These are phyloP conservation scores for Termitomyces sp. DNA, from an alignment of 768 basidiomycete genomes.

Conservation along the genomic window DNA sequence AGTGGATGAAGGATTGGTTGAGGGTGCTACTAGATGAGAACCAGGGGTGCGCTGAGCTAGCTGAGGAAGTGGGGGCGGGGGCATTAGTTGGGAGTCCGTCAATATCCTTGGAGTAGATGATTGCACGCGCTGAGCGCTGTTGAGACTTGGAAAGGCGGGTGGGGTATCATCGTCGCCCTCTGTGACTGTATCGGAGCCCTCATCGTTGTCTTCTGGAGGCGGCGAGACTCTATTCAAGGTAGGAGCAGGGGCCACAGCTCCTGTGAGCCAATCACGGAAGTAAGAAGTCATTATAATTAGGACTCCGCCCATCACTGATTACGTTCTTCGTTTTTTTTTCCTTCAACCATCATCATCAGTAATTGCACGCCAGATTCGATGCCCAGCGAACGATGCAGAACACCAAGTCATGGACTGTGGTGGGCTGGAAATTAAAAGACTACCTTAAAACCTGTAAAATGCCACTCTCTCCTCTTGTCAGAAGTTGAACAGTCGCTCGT, in stretches of 20 bases:
- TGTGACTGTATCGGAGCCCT: conserved; percentile 21
- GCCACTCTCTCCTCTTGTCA: too few relatives aligned
- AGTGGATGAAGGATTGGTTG: conserved; percentile 27
- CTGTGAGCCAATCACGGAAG: conserved; percentile 53
- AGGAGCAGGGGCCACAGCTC: conserved; percentile 29
- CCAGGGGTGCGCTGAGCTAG: conserved; percentile 37
- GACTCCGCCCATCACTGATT: neutral
- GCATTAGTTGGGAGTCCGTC: conserved; percentile 50
- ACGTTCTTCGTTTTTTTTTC: neutral
- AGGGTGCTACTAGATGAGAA: conserved; percentile 23
- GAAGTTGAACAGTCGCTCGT: too few relatives aligned
- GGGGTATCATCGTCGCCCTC: conserved; percentile 51
- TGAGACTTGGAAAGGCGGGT: conserved; percentile 69
- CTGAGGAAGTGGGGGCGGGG: conserved; percentile 41
- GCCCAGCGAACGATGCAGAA: too few relatives aligned
- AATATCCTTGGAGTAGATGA: conserved; percentile 29
- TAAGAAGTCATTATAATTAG: conserved; percentile 46
- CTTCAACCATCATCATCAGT: too few relatives aligned
- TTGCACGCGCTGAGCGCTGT: conserved; percentile 64
- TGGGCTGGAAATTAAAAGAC: too few relatives aligned
- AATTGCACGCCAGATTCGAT: too few relatives aligned
- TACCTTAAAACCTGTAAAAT: too few relatives aligned
- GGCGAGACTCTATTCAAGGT: conserved; percentile 33
- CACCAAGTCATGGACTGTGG: too few relatives aligned
- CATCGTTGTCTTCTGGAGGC: conserved; percentile 40